Evolutionary conservation across 2,329 filamentous ascomycete species (phyloP), one percentile per base, ranked within the genome.

Genomic region (Botrytis porri): DNA sequence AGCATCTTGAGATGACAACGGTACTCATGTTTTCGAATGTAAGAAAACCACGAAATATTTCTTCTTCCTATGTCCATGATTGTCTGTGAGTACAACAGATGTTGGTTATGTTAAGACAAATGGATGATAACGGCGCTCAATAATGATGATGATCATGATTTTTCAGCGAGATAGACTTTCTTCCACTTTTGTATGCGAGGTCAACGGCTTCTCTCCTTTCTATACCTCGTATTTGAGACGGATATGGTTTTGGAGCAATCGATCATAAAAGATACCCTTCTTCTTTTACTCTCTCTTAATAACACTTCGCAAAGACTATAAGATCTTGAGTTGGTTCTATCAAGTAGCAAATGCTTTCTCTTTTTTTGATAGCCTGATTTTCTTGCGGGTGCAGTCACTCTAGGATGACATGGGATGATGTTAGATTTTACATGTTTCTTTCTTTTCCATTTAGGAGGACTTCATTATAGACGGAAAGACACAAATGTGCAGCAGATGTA

Each of bases 191-290:
- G 10, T 43, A 18, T 57, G 60, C 60, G 69, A 32, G 69, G 45
- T 37, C 41, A 43, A 35, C 16, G 20, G 35, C 69, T 35, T 65
- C 25, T 71, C 61, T 32, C 60, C 32, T 71, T 71, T 54, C 60
- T 65, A 65, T 45, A 25, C 39, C 60, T 64, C 35, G 37, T 65
- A 51, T 51, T 65, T 45, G 69, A 71, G 61, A 71, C 65, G 60
- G 14, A 29, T 29, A 32, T 35, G 59, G 35, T 8, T 29, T 61
- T 61, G 60, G 69, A 65, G 37, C 43, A n/a, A 71, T 54, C 22
- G 66, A 64, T 64, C 45, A 51, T 65, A 57, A 71, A 71, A 65
- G 69, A 71, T 71, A 71, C 69, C 69, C 69, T 37, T 43, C 66
- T 41, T 51, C 54, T 63, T 65, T 57, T 45, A 69, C 66, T 43